Percentiles rank a stretch among this genome's conserved stretches.
phyloP scores from a whole-genome alignment of 805 yeast species.

The Ogataea degrootiae region DNA sequence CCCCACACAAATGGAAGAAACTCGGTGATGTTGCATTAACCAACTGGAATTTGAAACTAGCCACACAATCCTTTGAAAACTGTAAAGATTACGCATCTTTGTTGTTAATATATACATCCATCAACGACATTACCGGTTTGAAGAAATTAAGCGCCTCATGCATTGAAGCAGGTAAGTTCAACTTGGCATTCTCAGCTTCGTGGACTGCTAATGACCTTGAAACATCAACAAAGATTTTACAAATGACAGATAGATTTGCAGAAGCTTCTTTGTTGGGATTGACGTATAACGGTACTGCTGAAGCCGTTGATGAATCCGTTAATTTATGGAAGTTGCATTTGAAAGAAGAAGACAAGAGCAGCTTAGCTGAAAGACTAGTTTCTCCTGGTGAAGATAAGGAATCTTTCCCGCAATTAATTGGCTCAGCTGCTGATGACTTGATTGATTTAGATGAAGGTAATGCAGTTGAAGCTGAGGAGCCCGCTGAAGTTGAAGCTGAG shows the following conservation, averaged over 20 bases:
- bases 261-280: slow-evolving; percentile 83
- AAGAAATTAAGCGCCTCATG: slow-evolving; percentile 62
- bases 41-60: slow-evolving; percentile 75
- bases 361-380: slow-evolving; percentile 59
- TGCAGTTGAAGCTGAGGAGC: background rate
- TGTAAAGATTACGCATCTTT: slow-evolving; percentile 82
- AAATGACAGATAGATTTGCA: slow-evolving; percentile 61
- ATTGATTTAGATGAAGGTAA: slow-evolving; percentile 23
- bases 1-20: slow-evolving; percentile 80
- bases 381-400: slow-evolving; percentile 34
- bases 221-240: slow-evolving; percentile 60
- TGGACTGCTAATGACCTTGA: slow-evolving; percentile 78
- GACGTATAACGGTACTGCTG: slow-evolving; percentile 54
- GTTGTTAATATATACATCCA: slow-evolving; percentile 74
- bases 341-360: slow-evolving; percentile 42
- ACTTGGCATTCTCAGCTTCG: slow-evolving; percentile 85
- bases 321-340: slow-evolving; percentile 66
- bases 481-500: slow-evolving; percentile 12
- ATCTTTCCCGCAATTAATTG: slow-evolving; percentile 38
- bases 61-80: slow-evolving; percentile 70
- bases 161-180: slow-evolving; percentile 70
- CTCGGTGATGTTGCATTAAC: slow-evolving; percentile 83
- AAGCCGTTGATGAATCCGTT: slow-evolving; percentile 41
- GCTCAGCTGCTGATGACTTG: slow-evolving; percentile 18
- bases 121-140: slow-evolving; percentile 63